Percentiles rank a stretch among this genome's conserved stretches.
Conservation (phyloP, 2,329 filamentous ascomycete genomes). For the Bipolaris cookei region DNA sequence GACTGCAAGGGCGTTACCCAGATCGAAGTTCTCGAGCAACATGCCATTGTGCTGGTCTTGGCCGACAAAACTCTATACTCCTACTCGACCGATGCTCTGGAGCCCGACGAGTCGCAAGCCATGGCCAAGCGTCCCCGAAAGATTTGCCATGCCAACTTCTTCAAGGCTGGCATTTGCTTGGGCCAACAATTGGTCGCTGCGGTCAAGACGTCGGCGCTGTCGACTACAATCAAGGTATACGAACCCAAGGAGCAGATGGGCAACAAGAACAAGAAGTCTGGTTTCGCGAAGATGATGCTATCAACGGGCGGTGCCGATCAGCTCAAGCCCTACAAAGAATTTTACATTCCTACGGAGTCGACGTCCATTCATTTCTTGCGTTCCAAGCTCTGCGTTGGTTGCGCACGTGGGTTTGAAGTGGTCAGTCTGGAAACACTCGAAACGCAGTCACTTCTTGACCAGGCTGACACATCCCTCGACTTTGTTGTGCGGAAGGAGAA, state of each 20-base stretch:
- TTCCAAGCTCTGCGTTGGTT: constrained; percentile 95
- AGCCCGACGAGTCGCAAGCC: constrained; percentile 75
- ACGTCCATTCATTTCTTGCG: constrained; percentile 97
- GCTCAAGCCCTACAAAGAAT: constrained; percentile 83
- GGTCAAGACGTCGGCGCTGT: constrained; percentile 91
- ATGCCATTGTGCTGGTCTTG: constrained; percentile 86
- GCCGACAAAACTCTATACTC: constrained; percentile 93
- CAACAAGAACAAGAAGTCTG: constrained; percentile 94
- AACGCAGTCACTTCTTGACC: constrained; percentile 93
- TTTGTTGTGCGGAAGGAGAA: constrained; percentile 94
- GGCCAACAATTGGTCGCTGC: constrained; percentile 94
- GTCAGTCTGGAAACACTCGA: constrained; percentile 97
- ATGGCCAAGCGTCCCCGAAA: constrained; percentile 88
- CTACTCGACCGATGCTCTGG: constrained; percentile 84
- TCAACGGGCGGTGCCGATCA: constrained; percentile 84
- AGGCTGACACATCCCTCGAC: constrained; percentile 96
- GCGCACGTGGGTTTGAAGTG: constrained; percentile 93
- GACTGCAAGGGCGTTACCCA: constrained; percentile 90
- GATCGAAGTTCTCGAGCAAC: constrained; percentile 94
- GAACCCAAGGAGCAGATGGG: constrained; percentile 95
- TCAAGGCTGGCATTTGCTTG: constrained; percentile 94
- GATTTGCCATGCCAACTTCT: constrained; percentile 98
- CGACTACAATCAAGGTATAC: constrained; percentile 98
- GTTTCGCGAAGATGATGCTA: constrained; percentile 97
- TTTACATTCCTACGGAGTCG: constrained; percentile 98